Conservation (phyloP, 2,329 filamentous ascomycete genomes). For the Botrytis fragariae region DNA sequence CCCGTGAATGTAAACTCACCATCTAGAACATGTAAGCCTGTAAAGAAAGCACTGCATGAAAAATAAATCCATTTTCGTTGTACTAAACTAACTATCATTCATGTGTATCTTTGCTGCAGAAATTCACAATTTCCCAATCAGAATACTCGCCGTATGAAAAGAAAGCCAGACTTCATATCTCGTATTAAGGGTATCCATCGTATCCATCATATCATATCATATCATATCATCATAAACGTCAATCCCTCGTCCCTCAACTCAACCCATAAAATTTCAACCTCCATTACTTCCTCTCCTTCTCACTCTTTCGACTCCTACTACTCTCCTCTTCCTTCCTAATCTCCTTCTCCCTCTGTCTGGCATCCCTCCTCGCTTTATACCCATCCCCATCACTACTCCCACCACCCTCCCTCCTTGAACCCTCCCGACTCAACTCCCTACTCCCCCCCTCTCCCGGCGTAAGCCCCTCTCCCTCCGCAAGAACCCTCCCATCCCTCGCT, state of each 20-base stretch:
- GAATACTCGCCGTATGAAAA: background rate
- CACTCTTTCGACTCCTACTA: constrained; percentile 3
- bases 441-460: constrained; percentile 25
- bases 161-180: background rate
- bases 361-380: constrained; percentile 20
- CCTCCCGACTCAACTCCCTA: background rate
- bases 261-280: background rate
- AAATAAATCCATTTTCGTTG: background rate
- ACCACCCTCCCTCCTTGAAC: background rate
- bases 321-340: constrained; percentile 10
- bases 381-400: constrained; percentile 1
- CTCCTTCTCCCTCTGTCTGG: constrained; percentile 15
- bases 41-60: background rate
- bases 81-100: background rate
- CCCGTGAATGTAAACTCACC: too few species aligned
- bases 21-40: too few species aligned
- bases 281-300: background rate
- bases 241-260: background rate
- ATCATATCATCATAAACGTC: constrained; percentile 2
- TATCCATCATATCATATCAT: constrained; percentile 1
- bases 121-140: background rate
- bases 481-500: constrained; percentile 28
- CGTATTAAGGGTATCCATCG: background rate
- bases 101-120: background rate
- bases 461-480: constrained; percentile 11